Percentiles rank a stretch among this genome's conserved stretches.
phyloP scores from a whole-genome alignment of 148 eudicot genomes.

The Tetragonia tetragonoides region DNA sequence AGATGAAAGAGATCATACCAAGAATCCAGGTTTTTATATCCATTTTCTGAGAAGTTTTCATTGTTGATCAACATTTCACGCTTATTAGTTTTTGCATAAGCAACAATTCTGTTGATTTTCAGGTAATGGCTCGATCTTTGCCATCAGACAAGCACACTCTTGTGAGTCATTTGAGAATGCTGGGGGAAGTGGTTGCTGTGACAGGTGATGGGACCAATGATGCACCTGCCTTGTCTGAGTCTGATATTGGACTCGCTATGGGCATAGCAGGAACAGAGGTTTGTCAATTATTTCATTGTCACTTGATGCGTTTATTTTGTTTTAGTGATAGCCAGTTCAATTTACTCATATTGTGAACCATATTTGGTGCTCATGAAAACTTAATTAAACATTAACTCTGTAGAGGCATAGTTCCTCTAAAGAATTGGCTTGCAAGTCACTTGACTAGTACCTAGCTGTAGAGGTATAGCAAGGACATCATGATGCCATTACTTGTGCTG shows the following conservation, averaged over 20 bases:
- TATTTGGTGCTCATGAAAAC: not conserved
- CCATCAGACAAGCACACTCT: slow-evolving; percentile 43
- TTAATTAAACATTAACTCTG: too few relatives aligned
- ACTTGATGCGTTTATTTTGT: not conserved
- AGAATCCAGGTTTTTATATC: slow-evolving; percentile 59
- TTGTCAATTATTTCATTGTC: slow-evolving; percentile 14
- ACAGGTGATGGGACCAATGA: slow-evolving; percentile 57
- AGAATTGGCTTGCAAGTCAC: not conserved
- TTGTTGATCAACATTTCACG: not conserved
- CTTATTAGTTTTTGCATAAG: not conserved
- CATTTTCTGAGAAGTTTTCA: not conserved
- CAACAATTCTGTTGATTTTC: not conserved
- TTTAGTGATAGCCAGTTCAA: not conserved
- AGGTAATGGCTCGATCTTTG: slow-evolving; percentile 53
- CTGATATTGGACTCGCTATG: slow-evolving; percentile 54
- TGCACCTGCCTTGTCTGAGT: slow-evolving; percentile 50
- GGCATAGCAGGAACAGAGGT: slow-evolving; percentile 59
- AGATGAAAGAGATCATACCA: slow-evolving; percentile 60
- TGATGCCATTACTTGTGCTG: not conserved
- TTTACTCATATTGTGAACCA: not conserved
- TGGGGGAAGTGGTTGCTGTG: slow-evolving; percentile 49
- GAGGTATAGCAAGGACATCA: not conserved
- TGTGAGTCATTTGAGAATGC: slow-evolving; percentile 32
- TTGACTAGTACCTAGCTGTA: not conserved
- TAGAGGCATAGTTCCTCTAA: too few relatives aligned